phyloP scores from a whole-genome alignment of 768 basidiomycete genomes.

The Leccinum boreale region DNA sequence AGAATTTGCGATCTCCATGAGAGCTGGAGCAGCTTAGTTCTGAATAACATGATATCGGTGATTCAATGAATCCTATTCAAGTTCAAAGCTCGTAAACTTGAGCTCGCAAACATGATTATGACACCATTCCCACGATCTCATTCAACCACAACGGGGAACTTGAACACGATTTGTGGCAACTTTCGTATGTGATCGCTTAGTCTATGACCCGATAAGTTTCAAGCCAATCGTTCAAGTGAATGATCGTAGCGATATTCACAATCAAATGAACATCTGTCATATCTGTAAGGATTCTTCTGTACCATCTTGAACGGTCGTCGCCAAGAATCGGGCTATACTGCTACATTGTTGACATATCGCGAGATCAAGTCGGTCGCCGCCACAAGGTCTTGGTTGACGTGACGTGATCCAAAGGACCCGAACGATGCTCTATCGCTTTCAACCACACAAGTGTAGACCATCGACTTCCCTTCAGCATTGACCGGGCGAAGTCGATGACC shows the following conservation, averaged over 20 bases:
- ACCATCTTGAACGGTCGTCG: background rate
- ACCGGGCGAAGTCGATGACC: too few species aligned
- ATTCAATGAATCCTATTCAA: too few species aligned
- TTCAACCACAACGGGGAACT: background rate
- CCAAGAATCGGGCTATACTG: background rate
- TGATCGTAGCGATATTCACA: background rate
- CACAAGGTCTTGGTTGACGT: background rate
- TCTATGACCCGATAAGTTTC: background rate
- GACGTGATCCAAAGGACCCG: background rate
- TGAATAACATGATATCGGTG: too few species aligned
- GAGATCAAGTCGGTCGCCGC: background rate
- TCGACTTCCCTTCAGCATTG: background rate
- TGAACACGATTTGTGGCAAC: background rate
- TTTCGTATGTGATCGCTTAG: background rate
- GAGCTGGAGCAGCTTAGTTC: too few species aligned
- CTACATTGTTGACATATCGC: background rate
- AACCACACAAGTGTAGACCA: background rate
- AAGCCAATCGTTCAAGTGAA: background rate
- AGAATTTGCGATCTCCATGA: too few species aligned
- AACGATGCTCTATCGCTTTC: background rate
- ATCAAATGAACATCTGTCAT: background rate
- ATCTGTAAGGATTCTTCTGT: background rate
- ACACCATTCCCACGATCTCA: too few species aligned
- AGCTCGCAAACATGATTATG: too few species aligned
- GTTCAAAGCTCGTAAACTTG: too few species aligned